Base-by-base conservation (phyloP, 345 rosid species). In the Chamaenerion angustifolium region DNA sequence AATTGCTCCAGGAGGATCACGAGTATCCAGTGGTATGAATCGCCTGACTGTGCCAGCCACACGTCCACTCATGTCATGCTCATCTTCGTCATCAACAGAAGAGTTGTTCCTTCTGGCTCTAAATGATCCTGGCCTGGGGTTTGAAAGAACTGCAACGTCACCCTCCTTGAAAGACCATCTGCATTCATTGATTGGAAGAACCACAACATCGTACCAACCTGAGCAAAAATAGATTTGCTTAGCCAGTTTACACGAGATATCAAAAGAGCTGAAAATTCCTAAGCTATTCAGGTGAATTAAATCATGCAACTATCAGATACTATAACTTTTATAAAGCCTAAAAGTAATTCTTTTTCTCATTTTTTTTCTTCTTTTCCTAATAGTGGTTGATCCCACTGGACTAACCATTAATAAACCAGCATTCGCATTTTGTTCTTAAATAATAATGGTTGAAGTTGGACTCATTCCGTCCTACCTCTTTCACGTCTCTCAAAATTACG, bases 141-240 rank as follows among this genome's bases (percentile, higher is more conserved):
- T 70, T 19, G 94, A 93, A 58, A 93, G 71, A 73, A 88, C 88
- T 14, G 90, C 95, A 70, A 93, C 99, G 61, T 93, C 99, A 44
- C 99, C 99, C 79, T 93, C 99, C 78, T 93, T 93, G 60, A 93
- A 88, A 53, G 71, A 57, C 99, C 96, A 93, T 70, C 82, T 93
- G 73, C 78, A 82, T 23, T 88, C 99, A 41, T 66, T 76, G 48
- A 65, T 64, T 27, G 96, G 82, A 60, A 74, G 74, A 48, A 88
- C 83, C 51, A 81, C 68, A 51, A 76, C 95, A 76, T 93, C 99
- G 56, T 80, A 93, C 99, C 99, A 93, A 56, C 99, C 99, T 93
- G 56, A 49, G 48, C 59, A 45, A 55, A 19, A 64, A 59, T 54
- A 49, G 45, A 37, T 56, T 54, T 54, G 45, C n/a, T 45, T 25